Conservation (phyloP, 2,329 filamentous ascomycete species). For the Phaeophleospora eucalypticola region DNA sequence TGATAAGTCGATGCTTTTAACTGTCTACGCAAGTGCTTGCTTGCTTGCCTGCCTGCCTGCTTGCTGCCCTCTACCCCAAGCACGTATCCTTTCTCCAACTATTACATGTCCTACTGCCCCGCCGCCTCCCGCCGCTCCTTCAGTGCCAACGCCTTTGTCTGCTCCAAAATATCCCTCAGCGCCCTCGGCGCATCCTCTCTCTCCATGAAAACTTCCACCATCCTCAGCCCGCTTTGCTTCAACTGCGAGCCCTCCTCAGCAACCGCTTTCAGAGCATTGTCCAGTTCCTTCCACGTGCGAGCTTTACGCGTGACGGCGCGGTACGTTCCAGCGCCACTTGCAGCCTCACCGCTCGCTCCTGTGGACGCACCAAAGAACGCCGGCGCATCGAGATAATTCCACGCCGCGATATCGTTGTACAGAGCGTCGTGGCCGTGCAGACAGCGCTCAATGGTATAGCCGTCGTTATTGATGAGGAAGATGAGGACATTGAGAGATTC, state of each 20-base stretch:
- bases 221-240: neutral
- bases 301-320: neutral
- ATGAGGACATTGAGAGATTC: conserved; percentile 35
- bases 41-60: too few relatives aligned
- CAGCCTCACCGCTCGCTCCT: conserved; percentile 3
- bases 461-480: conserved; percentile 45
- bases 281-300: neutral
- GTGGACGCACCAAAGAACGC: conserved; percentile 7
- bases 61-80: too few relatives aligned
- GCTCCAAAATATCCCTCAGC: neutral
- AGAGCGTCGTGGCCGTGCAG: conserved; percentile 40
- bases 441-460: conserved; percentile 46
- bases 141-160: neutral
- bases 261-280: neutral
- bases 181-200: neutral
- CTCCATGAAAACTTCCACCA: neutral
- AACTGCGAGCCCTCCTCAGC: neutral
- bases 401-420: conserved; percentile 17
- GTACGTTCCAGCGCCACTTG: neutral
- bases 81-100: too few relatives aligned
- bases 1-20: too few relatives aligned
- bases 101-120: too few relatives aligned
- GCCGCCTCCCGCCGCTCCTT: neutral
- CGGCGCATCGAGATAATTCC: conserved; percentile 31
- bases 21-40: too few relatives aligned